Conservation (phyloP, 2,329 filamentous ascomycete genomes). For the Penicillium psychrosexuale region DNA sequence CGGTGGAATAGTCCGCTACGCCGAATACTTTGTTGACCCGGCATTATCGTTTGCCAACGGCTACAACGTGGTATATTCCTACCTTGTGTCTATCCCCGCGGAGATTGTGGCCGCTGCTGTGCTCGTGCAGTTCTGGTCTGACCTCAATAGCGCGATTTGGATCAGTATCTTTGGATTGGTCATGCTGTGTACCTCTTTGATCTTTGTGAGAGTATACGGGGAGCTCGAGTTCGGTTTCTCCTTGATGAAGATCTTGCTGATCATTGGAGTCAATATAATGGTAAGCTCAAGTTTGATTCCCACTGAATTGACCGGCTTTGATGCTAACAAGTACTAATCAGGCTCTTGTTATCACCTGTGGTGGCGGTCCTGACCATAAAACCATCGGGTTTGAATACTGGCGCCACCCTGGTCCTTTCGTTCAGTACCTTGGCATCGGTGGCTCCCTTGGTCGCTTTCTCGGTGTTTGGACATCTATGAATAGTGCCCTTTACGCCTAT, state of each 20-base stretch:
- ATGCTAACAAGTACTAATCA: background rate
- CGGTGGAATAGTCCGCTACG: slow-evolving; percentile 10
- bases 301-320: background rate
- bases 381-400: slow-evolving; percentile 11
- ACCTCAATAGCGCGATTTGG: background rate
- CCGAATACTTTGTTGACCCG: slow-evolving; percentile 10
- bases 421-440: slow-evolving; percentile 6
- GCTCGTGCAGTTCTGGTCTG: slow-evolving; percentile 2
- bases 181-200: background rate
- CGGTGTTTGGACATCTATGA: slow-evolving; percentile 9
- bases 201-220: background rate
- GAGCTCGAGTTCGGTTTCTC: slow-evolving; percentile 7
- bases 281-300: background rate
- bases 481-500: slow-evolving; percentile 6
- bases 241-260: slow-evolving; percentile 9
- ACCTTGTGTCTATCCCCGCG: slow-evolving; percentile 5
- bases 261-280: slow-evolving; percentile 8
- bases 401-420: slow-evolving; percentile 7
- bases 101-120: slow-evolving; percentile 3
- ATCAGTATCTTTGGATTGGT: slow-evolving; percentile 3
- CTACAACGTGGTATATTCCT: slow-evolving; percentile 6
- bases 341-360: slow-evolving; percentile 8
- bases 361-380: slow-evolving; percentile 9
- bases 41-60: slow-evolving; percentile 8
- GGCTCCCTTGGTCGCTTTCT: slow-evolving; percentile 8